Evolutionary conservation across 495 filamentous ascomycete species (phyloP), one percentile per base, ranked within the genome.

Genomic region (Amphirosellinia nigrospora): DNA sequence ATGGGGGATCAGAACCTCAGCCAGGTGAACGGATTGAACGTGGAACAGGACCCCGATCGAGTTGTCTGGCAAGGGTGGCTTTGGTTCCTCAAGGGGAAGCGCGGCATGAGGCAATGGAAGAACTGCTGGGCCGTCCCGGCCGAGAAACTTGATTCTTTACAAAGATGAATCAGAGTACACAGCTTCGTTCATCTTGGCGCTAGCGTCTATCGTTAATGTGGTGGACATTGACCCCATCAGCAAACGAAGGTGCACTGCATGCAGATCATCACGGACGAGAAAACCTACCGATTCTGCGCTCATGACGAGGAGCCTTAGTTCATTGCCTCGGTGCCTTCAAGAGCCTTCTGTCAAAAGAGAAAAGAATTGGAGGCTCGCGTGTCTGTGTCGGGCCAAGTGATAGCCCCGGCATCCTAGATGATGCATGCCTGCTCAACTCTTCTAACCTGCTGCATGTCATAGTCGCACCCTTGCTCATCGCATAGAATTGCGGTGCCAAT

Each of bases 61-160:
- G 91, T 98, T 23, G 87, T 98, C 52, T 97, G 93, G 87, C 93
- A 98, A 78, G 93, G 95, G 23, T 95, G 93, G 82, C 88, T 98
- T 46, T 91, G 93, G 78, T 90, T 92, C 70, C 87, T 97, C 32
- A 93, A 92, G 70, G 91, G 90, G 70, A 94, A 94, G 73, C 86
- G 91, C n/a, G 93, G 92, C 7, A 90, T 99, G 46, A 89, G 91
- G 41, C 93, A 96, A 74, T 99, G 96, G 96, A 98, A 97, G 83
- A 91, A 92, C 71, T 85, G 93, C 39, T 99, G 96, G 96, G 90
- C 91, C 0, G 96, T 99, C 0, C 82, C 92, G 94, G 41, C 90
- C 94, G 0, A 91, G 92, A 69, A 93, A 93, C 64, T 80, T 98
- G 58, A 92, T 93, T 8, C 89, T 98, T 26, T 98, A 99, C 83